These are phyloP conservation scores for Chlorella variabilis DNA, from an alignment of 163 green algal species.

Conservation along the genomic window DNA sequence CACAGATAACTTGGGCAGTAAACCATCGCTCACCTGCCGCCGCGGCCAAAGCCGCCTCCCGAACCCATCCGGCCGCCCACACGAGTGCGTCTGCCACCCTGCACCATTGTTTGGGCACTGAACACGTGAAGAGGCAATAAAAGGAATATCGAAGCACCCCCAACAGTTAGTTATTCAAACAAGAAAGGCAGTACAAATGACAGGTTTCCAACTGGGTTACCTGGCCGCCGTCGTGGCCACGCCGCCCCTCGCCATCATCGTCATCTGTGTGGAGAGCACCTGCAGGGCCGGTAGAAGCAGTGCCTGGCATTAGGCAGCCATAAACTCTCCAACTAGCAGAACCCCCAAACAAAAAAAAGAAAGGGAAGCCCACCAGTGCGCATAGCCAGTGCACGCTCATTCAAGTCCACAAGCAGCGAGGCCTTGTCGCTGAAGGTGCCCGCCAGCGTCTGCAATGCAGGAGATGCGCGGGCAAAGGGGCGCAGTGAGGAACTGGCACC, in stretches of 20 bases:
- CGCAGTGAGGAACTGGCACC: slow-evolving; percentile 14
- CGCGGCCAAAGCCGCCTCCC: slow-evolving; percentile 15
- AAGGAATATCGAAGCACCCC: too few relatives aligned
- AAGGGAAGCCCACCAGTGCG: slow-evolving; percentile 80
- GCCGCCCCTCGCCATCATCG: slow-evolving; percentile 39
- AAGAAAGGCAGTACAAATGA: too few relatives aligned
- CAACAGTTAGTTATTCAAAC: too few relatives aligned
- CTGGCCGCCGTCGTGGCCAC: slow-evolving; percentile 22
- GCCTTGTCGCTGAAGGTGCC: slow-evolving; percentile 82
- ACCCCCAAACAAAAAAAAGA: too few relatives aligned
- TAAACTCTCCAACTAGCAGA: too few relatives aligned
- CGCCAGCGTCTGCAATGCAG: slow-evolving; percentile 53
- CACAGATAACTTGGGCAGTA: too few relatives aligned
- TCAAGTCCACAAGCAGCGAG: slow-evolving; percentile 89
- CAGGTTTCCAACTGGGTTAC: neutral
- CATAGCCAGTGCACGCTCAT: slow-evolving; percentile 90
- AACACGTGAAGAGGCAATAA: too few relatives aligned
- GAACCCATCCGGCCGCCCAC: slow-evolving; percentile 27
- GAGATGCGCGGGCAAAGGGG: neutral
- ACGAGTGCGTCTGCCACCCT: slow-evolving; percentile 39
- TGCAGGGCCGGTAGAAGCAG: neutral
- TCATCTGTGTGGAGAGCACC: slow-evolving; percentile 68
- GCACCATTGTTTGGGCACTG: too few relatives aligned
- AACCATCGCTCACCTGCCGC: slow-evolving; percentile 28
- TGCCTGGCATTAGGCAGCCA: neutral